phyloP scores from a whole-genome alignment of 257 asterid genomes.

The Oldenlandia corymbosa region DNA sequence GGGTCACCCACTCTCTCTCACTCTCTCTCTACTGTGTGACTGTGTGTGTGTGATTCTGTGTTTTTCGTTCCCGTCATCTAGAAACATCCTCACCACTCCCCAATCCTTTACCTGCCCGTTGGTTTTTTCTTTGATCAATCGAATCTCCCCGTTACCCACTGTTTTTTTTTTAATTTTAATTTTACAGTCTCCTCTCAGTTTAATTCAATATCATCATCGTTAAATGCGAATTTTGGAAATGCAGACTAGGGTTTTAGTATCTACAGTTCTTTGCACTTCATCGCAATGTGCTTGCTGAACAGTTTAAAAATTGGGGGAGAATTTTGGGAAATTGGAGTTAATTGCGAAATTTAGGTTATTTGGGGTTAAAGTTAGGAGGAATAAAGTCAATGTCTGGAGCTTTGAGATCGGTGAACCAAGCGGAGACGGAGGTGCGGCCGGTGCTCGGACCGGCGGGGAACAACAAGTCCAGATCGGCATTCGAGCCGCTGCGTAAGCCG shows the following conservation, averaged over 20 bases:
- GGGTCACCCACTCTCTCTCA: slow-evolving; percentile 2
- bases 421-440: slow-evolving; percentile 53
- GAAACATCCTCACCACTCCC: slow-evolving; percentile 33
- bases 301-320: not conserved
- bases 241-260: slow-evolving; percentile 14
- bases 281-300: slow-evolving; percentile 9
- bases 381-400: slow-evolving; percentile 60
- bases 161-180: no score
- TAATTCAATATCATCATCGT: not conserved
- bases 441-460: slow-evolving; percentile 83
- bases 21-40: no score
- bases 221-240: not conserved
- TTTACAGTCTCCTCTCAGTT: not conserved
- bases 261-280: not conserved
- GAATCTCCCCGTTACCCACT: not conserved
- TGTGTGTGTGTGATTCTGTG: slow-evolving; percentile 6
- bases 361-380: not conserved
- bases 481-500: slow-evolving; percentile 51
- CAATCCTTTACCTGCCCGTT: slow-evolving; percentile 27
- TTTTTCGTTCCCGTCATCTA: slow-evolving; percentile 47
- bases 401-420: slow-evolving; percentile 45
- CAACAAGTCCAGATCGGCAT: slow-evolving; percentile 59
- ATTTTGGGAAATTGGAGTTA: not conserved
- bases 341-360: not conserved
- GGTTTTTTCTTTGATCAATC: slow-evolving; percentile 19